Evolutionary conservation across 2,329 filamentous ascomycete species (phyloP), one percentile per base, ranked within the genome.

Genomic region (Colletotrichum spaethianum): DNA sequence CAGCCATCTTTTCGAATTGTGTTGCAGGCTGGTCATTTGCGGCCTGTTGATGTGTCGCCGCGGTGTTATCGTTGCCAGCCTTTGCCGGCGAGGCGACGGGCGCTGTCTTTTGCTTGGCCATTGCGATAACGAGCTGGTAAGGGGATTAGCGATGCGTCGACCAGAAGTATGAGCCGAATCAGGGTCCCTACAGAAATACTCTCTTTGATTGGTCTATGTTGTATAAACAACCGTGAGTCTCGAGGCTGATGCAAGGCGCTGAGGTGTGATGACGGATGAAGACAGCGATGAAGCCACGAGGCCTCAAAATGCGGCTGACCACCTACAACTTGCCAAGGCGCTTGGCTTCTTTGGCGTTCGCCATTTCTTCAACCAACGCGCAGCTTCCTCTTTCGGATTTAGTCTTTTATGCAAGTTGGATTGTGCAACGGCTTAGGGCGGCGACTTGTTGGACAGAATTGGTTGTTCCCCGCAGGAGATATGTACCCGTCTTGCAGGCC

Each of bases 381-480:
- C 38, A 63, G 48, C 59, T 61, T 62, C 44, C 59, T 62, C n/a
- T 50, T 36, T 38, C 31, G 59, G 59, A n/a, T 18, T 53, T 14
- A 14, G 56, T 16, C 9, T 9, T 53, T 48, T 61, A 14, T 16
- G 56, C 55, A 62, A 8, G 4, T 26, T 11, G 44, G 7, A n/a
- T 50, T 50, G 44, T 62, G 59, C 31, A 48, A 3, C 31, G 42
- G n/a, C 26, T 62, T 56, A 67, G 31, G 20, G 69, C 65, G 31
- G 69, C 65, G 53, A 69, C 31, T 6, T 4, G 18, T 53, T 28
- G 14, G 59, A 63, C 33, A n/a, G 12, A 48, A 42, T 16, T 33
- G 44, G 59, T 23, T 26, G 33, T 71, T 57, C 36, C 68, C 69
- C 65, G 59, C 69, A 31, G 36, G 38, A 69, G 69, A 72, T 72